Base-by-base conservation (phyloP, 805 yeast genomes). In the Teunomyces cretensis region DNA sequence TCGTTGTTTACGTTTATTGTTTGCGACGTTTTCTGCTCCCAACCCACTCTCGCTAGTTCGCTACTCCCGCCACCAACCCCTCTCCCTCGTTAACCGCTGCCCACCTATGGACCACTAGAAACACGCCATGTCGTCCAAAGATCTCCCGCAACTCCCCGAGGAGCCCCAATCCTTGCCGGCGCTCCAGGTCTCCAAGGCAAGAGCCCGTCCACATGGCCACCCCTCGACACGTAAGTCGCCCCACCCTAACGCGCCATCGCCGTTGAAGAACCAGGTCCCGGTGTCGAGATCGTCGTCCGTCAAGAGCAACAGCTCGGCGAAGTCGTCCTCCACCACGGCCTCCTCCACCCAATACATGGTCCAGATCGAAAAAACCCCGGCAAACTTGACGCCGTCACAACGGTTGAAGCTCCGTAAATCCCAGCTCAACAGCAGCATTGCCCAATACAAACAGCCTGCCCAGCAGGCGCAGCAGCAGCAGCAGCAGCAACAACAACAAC, bases 361-460 rank as follows among this genome's bases (percentile, higher is more conserved):
- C 8, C 52, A 44, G 37, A 46, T 63, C 3, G 51, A 60, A 31
- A 58, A 51, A 33, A 56, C 61, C 2, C 67, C 68, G 1, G 46
- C 44, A 19, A 49, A 57, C 44, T 44, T 64, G 32, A 63, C 70
- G 1, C 68, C 68, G 1, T 57, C 62, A 6, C 68, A 63, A 47
- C 44, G 68, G n/a, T 53, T 64, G 35, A 57, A 53, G 32, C 44
- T 62, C 33, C 47, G 68, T 17, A 62, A 57, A 45, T 38, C 53
- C 6, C 64, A 57, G 42, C 39, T 62, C n/a, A 60, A 52, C 38
- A 50, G 56, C 31, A 51, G 59, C 31, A 62, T 64, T 13, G 41
- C 61, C 9, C 45, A 53, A 40, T 52, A 55, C 33, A 57, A 56
- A 41, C 32, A 15, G 5, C 26, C 15, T 9, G 44, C 14, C 4